Conservation (phyloP, 2,329 filamentous ascomycete species). For the Talaromyces piceae region DNA sequence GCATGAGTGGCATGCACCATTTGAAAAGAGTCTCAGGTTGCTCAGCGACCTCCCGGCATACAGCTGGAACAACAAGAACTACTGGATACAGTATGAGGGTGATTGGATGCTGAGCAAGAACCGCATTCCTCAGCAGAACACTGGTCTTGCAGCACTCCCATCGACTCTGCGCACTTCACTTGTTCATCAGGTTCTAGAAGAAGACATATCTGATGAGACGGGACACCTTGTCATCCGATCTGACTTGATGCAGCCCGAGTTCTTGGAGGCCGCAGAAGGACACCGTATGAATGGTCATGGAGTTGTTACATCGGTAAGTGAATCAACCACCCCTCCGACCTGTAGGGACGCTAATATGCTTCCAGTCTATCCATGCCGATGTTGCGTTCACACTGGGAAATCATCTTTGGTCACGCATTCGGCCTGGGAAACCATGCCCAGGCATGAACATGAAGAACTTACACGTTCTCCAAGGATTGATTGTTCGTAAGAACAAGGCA, state of each 20-base stretch:
- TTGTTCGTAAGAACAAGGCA: slow-evolving; percentile 43
- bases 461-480: slow-evolving; percentile 47
- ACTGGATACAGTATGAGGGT: slow-evolving; percentile 64
- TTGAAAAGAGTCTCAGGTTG: slow-evolving; percentile 21
- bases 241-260: slow-evolving; percentile 10
- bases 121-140: slow-evolving; percentile 29
- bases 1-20: slow-evolving; percentile 59
- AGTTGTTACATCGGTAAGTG: slow-evolving; percentile 3
- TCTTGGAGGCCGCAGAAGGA: slow-evolving; percentile 11
- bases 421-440: slow-evolving; percentile 4
- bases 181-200: slow-evolving; percentile 2
- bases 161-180: slow-evolving; percentile 1
- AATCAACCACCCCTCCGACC: background rate
- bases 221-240: slow-evolving; percentile 7
- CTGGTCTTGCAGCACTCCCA: background rate
- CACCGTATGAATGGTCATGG: slow-evolving; percentile 13
- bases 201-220: background rate
- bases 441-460: slow-evolving; percentile 32
- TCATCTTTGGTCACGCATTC: slow-evolving; percentile 21
- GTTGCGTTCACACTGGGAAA: slow-evolving; percentile 17
- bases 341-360: background rate
- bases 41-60: slow-evolving; percentile 51
- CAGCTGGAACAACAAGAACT: slow-evolving; percentile 62
- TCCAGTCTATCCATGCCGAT: slow-evolving; percentile 16
- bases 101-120: slow-evolving; percentile 66